These are phyloP conservation scores for Mayamaea pseudoterrestris DNA, from an alignment of 108 stramenopile genomes.

Conservation along the genomic window DNA sequence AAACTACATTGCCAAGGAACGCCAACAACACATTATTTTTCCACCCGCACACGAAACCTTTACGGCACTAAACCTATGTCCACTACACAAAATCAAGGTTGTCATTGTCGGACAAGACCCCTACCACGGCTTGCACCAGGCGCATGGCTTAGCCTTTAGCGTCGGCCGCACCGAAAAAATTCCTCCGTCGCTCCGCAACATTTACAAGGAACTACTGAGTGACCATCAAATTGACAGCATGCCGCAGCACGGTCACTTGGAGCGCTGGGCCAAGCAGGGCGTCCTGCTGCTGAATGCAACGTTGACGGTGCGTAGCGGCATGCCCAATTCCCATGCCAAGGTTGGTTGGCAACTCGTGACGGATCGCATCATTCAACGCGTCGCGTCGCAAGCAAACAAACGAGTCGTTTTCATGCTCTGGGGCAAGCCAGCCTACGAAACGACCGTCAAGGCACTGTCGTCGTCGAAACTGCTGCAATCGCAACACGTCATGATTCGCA, in stretches of 20 bases:
- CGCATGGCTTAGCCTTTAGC: constrained; percentile 81
- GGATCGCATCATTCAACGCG: constrained; percentile 59
- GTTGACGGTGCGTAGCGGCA: constrained; percentile 83
- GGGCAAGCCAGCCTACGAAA: constrained; percentile 85
- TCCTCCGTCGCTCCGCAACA: constrained; percentile 92
- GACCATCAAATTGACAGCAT: constrained; percentile 22
- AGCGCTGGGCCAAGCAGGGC: constrained; percentile 88
- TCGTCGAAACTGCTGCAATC: too few species aligned
- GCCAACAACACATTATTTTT: constrained; percentile 35
- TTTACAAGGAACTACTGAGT: constrained; percentile 70
- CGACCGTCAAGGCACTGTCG: constrained; percentile 6
- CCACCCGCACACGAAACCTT: constrained; percentile 80
- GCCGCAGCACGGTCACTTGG: constrained; percentile 64
- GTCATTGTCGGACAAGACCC: constrained; percentile 99
- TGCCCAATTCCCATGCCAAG: constrained; percentile 85
- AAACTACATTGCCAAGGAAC: constrained; percentile 18
- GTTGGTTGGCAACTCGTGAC: constrained; percentile 96
- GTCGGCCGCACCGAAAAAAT: constrained; percentile 64
- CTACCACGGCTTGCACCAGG: constrained; percentile 90
- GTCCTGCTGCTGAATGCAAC: constrained; percentile 95
- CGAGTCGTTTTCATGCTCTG: constrained; percentile 96
- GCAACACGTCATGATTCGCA: constrained; percentile 18
- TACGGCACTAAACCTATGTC: constrained; percentile 82
- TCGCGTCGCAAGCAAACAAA: constrained; percentile 11
- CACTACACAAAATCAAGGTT: constrained; percentile 61